These are phyloP conservation scores for Hirsutella minnesotensis DNA, from an alignment of 2,329 filamentous ascomycete species.

Conservation along the genomic window DNA sequence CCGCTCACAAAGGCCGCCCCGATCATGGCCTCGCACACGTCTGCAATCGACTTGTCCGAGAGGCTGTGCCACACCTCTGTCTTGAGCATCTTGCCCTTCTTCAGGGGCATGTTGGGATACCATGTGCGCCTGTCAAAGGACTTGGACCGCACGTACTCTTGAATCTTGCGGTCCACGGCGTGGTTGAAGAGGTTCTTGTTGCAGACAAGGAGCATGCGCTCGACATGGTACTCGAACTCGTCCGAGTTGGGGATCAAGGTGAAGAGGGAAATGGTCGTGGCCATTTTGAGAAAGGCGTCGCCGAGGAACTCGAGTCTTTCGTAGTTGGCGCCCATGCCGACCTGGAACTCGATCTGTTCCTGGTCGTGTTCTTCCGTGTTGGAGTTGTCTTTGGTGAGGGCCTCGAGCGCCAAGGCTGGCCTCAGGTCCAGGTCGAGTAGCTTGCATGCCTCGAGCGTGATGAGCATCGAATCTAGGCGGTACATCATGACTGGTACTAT, in stretches of 20 bases:
- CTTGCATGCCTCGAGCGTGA: slow-evolving; percentile 63
- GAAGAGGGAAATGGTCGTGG: slow-evolving; percentile 79
- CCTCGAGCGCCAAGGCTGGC: slow-evolving; percentile 67
- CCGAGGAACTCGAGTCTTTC: slow-evolving; percentile 89
- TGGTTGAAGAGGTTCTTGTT: slow-evolving; percentile 81
- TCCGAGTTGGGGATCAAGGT: slow-evolving; percentile 63
- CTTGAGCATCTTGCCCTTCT: slow-evolving; percentile 54
- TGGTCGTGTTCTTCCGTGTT: slow-evolving; percentile 62
- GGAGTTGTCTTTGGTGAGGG: slow-evolving; percentile 85
- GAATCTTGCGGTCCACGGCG: slow-evolving; percentile 51
- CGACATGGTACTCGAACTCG: slow-evolving; percentile 81
- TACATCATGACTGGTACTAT: slow-evolving; percentile 76
- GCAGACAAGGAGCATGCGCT: slow-evolving; percentile 82
- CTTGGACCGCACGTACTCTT: slow-evolving; percentile 72
- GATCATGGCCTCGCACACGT: slow-evolving; percentile 90
- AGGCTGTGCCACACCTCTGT: slow-evolving; percentile 47
- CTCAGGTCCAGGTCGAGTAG: slow-evolving; percentile 52
- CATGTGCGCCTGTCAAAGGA: slow-evolving; percentile 73
- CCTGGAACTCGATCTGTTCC: slow-evolving; percentile 60
- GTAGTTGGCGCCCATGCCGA: slow-evolving; percentile 89
- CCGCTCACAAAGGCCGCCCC: slow-evolving; percentile 61
- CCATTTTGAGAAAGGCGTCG: slow-evolving; percentile 91
- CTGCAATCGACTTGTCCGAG: slow-evolving; percentile 81
- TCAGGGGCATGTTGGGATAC: slow-evolving; percentile 74
- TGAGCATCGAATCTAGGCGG: slow-evolving; percentile 69